Base-by-base conservation (phyloP, 2,329 filamentous ascomycete species). In the Trichoderma asperellum region DNA sequence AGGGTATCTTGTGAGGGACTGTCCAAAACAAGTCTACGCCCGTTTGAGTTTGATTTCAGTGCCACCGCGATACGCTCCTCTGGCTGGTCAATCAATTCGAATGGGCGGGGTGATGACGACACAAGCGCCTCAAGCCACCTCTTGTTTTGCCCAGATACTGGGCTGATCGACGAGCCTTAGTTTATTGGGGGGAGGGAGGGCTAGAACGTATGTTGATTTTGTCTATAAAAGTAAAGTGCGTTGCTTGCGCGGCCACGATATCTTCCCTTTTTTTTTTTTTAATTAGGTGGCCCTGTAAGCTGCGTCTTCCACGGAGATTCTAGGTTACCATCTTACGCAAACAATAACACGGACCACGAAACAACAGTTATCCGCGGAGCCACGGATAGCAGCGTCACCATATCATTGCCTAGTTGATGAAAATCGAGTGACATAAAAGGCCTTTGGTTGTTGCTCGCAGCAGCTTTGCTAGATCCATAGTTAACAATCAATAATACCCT, bases 301-400 rank as follows among this genome's bases (percentile, higher is more conserved):
- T 55, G 27, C n/a, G 16, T 29, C 10, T n/a, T 21, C 27, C 27
- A 32, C 29, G 40, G 32, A 12, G 14, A 14, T 49, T 53, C 55
- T 59, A 67, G 64, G 64, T 59, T 29, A 37, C 55, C 55, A 27
- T 27, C 37, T 18, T 47, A 67, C 64, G 64, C 58, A 68, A 68
- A 63, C 58, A 11, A 62, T 16, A 2, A 56, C 18, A 55, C 43
- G 37, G 29, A 4, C 63, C 12, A 1, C 52, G 56, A 60, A 34
- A 49, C 37, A 29, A 34, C 59, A 59, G 10, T n/a, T 10, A 32
- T 29, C 55, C 43, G 21, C 53, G 29, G 32, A 35, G 24, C 49
- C 47, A 12, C 49, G 27, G 52, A 37, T 11, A 57, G 40, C 40
- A 27, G 56, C 59, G 67, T 68, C 67, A 68, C 58, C n/a, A 11